These are phyloP conservation scores for Camelina laxa DNA, from an alignment of 345 rosid genomes.

Conservation along the genomic window DNA sequence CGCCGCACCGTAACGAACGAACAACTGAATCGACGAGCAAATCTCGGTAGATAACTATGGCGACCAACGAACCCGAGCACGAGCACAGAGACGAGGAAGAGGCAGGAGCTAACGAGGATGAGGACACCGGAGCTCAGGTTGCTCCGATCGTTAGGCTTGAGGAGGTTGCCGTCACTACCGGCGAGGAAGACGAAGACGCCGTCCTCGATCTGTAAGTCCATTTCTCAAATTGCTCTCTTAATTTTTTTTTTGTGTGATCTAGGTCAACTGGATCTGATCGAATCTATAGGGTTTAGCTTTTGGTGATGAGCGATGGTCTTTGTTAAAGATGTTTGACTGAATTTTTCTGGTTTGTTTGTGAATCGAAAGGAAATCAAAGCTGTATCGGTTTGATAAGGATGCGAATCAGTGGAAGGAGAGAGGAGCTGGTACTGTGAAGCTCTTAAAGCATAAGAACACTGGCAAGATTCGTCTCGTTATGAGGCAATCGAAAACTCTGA, in stretches of 20 bases:
- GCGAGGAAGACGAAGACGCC: constrained; percentile 87
- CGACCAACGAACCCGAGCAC: constrained; percentile 63
- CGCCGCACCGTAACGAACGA: constrained; percentile 41
- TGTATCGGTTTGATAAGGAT: constrained; percentile 87
- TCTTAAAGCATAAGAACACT: constrained; percentile 77
- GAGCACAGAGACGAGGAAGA: constrained; percentile 75
- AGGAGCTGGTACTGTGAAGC: constrained; percentile 90
- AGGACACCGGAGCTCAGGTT: constrained; percentile 95
- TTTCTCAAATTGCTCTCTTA: not conserved
- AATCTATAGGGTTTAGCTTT: constrained; percentile 19
- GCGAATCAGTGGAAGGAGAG: constrained; percentile 97
- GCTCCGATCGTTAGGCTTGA: constrained; percentile 91
- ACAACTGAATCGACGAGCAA: constrained; percentile 10
- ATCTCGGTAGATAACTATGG: constrained; percentile 50
- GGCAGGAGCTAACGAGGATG: constrained; percentile 76
- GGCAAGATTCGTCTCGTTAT: constrained; percentile 88
- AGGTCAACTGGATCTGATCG: constrained; percentile 37
- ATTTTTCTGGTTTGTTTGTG: constrained; percentile 20
- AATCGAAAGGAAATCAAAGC: constrained; percentile 73
- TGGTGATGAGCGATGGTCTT: not conserved
- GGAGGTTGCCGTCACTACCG: constrained; percentile 84
- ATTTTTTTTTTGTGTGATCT: not conserved
- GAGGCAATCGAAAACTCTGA: constrained; percentile 93
- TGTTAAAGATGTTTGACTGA: not conserved
- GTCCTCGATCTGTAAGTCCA: constrained; percentile 75